A percentile compares a stretch with the other conserved stretches of the same genome.
Evolutionary conservation across 306 rosid genomes (phyloP).

Genomic region (Chamaecrista fasciculata): DNA sequence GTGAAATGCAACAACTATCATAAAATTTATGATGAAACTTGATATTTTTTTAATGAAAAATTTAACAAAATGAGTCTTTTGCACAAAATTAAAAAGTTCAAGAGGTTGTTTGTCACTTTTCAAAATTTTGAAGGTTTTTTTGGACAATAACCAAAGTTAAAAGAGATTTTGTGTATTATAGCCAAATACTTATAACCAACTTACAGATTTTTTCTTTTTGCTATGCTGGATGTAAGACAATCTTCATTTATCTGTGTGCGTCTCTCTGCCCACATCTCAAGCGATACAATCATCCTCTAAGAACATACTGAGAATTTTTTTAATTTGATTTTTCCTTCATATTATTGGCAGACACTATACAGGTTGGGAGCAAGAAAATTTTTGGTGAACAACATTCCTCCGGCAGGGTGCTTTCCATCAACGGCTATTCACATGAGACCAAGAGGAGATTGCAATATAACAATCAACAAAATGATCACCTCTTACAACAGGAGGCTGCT

Average conservation of each 20-base stretch:
- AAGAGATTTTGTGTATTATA: no score
- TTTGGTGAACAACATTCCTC: constrained; percentile 33
- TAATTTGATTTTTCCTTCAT: background rate
- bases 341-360: constrained; percentile 33
- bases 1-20: no score
- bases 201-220: background rate
- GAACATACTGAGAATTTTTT: background rate
- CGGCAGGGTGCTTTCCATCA: constrained; percentile 44
- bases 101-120: no score
- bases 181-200: background rate
- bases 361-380: constrained; percentile 41
- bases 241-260: background rate
- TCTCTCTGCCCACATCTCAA: background rate
- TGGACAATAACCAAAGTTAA: no score
- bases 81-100: no score
- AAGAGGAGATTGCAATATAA: constrained; percentile 29
- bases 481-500: constrained; percentile 29
- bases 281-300: background rate
- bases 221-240: background rate
- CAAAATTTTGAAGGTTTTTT: no score
- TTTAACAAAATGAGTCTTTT: no score
- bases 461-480: constrained; percentile 15
- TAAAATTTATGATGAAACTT: no score
- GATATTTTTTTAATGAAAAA: no score
- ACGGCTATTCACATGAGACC: constrained; percentile 1